phyloP scores from a whole-genome alignment of 306 rosid genomes.

The Nissolia schottii region DNA sequence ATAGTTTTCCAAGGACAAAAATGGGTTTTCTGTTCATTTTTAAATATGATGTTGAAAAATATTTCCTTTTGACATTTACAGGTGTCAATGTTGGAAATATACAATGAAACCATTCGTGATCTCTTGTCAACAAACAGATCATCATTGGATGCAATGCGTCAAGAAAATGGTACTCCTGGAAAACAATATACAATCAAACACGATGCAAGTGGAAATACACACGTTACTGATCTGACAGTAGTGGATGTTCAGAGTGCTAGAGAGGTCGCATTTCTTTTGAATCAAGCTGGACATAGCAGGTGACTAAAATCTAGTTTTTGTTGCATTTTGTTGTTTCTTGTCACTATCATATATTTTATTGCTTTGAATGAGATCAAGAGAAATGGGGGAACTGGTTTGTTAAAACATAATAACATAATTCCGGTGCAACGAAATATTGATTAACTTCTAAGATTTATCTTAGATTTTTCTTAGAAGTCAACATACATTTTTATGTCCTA shows the following conservation, averaged over 20 bases:
- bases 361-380: neutral
- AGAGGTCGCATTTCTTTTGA: conserved; percentile 87
- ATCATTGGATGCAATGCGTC: conserved; percentile 32
- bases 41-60: neutral
- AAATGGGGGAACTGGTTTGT: neutral
- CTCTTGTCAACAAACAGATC: conserved; percentile 62
- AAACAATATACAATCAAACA: conserved; percentile 89
- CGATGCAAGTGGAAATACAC: conserved; percentile 74
- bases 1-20: too few species aligned
- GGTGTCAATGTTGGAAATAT: conserved; percentile 99
- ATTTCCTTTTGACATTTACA: conserved; percentile 16
- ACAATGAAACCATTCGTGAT: conserved; percentile 91
- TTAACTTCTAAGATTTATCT: too few species aligned
- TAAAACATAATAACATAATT: neutral
- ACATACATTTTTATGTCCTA: conserved; percentile 7
- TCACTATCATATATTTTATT: neutral
- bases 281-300: conserved; percentile 94
- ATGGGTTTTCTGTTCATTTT: too few species aligned
- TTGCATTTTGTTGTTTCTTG: neutral
- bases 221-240: conserved; percentile 83
- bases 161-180: conserved; percentile 65
- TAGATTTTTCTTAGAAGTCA: neutral
- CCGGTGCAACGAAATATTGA: neutral
- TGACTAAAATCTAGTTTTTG: conserved; percentile 22
- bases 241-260: conserved; percentile 85